Evolutionary conservation across 2,329 filamentous ascomycete species (phyloP), one percentile per base, ranked within the genome.

Genomic region (Fusarium drepaniforme): DNA sequence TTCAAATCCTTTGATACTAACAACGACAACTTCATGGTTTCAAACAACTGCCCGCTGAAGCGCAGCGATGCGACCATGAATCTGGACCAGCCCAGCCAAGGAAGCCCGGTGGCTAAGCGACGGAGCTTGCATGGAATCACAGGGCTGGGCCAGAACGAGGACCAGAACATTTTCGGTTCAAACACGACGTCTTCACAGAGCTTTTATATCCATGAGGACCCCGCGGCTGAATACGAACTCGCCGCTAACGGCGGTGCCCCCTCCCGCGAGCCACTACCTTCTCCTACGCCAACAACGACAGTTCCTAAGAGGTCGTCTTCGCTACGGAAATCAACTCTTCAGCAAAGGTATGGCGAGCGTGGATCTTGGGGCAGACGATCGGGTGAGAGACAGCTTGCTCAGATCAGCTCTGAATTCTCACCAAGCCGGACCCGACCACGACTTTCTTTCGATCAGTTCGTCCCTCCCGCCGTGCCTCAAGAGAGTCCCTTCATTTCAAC

Each of bases 51-150:
- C 81, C 96, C 96, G 7, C 86, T 98, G 77, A 98, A 98, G 88
- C 92, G 97, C 78, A 96, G 93, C 80, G 96, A 98, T 85, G 93
- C 94, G 51, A 93, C 93, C 62, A 96, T 97, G 93, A 95, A 94
- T 79, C 85, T 97, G 59, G 96, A 97, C 79, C 93, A 94, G 74
- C 88, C 91, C 33, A 93, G 89, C 77, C 88, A 93, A 66, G 94
- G 94, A 76, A 98, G 94, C 80, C 96, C 97, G 1, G 94, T 96
- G 70, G 94, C 96, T 57, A 98, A 98, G 86, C 90, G 97, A 75
- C 91, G 97, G 79, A 98, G 96, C 83, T 84, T 97, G 77, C 94
- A 98, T 81, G 93, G 93, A 60, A 89, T 92, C 51, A 87, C 92
- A n/a, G 90, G 85, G 76, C 86, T 92, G 72, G 88, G 88, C 56